Evolutionary conservation across 768 basidiomycete species (phyloP).

Genomic region (Myochromella boudieri): DNA sequence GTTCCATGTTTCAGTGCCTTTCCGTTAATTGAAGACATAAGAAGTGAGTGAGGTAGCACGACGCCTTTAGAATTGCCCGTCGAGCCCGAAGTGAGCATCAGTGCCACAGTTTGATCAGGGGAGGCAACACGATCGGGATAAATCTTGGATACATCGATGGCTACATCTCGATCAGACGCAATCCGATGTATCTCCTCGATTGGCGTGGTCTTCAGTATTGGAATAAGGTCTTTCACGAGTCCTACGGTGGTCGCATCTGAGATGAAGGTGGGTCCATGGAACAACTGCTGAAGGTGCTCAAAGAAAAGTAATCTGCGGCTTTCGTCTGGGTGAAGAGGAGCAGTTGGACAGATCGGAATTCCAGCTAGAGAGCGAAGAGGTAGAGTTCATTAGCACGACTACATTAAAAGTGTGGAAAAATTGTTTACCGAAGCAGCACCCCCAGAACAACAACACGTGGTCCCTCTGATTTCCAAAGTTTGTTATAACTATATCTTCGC

Average conservation of each 20-base stretch:
- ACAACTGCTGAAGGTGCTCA: not conserved
- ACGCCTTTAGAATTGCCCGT: conserved; percentile 42
- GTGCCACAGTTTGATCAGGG: not conserved
- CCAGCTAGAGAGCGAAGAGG: conserved; percentile 15
- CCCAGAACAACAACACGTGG: conserved; percentile 25
- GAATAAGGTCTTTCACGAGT: not conserved
- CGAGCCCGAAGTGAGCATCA: conserved; percentile 23
- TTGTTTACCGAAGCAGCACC: conserved; percentile 1
- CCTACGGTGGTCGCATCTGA: not conserved
- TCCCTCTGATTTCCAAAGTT: conserved; percentile 21
- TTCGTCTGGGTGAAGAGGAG: conserved; percentile 3
- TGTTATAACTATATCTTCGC: not conserved
- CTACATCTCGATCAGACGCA: too few relatives aligned
- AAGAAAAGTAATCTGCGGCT: not conserved
- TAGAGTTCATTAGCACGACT: too few relatives aligned
- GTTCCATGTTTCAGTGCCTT: conserved; percentile 30
- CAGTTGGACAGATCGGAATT: conserved; percentile 21
- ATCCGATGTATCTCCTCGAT: too few relatives aligned
- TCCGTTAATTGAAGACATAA: conserved; percentile 29
- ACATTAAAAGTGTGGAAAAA: conserved; percentile 12
- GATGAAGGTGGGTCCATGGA: not conserved
- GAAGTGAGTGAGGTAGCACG: conserved; percentile 32
- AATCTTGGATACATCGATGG: too few relatives aligned
- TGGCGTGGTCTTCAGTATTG: too few relatives aligned
- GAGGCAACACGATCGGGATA: too few relatives aligned